These are phyloP conservation scores for Sorghum bicolor DNA, from an alignment of 176 grass and related monocot species.

Conservation along the genomic window DNA sequence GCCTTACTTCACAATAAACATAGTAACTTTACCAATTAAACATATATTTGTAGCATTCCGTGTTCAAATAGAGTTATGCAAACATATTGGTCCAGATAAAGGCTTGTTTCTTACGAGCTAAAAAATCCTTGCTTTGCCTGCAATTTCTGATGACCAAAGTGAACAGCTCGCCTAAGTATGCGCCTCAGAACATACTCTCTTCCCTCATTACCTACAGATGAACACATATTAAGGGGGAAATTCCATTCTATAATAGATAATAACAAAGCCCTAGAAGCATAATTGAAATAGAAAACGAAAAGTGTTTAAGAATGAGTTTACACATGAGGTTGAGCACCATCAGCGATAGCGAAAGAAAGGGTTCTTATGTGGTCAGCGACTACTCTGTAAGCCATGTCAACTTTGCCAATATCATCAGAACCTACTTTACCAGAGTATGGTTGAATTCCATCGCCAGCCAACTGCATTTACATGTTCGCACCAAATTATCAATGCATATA, in stretches of 20 bases:
- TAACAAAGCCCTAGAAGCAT: neutral
- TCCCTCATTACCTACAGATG: slow-evolving; percentile 76
- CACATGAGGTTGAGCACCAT: slow-evolving; percentile 85
- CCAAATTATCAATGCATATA: slow-evolving; percentile 28
- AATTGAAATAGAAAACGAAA: slow-evolving; percentile 12
- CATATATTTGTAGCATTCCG: neutral
- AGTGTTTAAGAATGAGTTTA: neutral
- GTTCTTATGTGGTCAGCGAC: slow-evolving; percentile 97
- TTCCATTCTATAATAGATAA: slow-evolving; percentile 6
- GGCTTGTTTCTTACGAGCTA: slow-evolving; percentile 59
- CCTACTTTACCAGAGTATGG: slow-evolving; percentile 74
- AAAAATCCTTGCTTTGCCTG: slow-evolving; percentile 79
- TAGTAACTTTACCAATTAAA: neutral
- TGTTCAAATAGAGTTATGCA: neutral
- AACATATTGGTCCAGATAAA: neutral
- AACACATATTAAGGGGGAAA: neutral
- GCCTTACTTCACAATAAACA: neutral
- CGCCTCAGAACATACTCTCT: slow-evolving; percentile 95
- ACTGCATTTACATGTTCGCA: slow-evolving; percentile 31
- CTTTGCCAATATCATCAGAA: slow-evolving; percentile 72
- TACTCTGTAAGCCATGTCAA: slow-evolving; percentile 99
- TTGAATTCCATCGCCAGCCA: slow-evolving; percentile 53
- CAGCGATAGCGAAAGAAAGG: slow-evolving; percentile 83
- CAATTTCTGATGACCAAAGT: slow-evolving; percentile 83
- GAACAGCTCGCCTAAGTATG: slow-evolving; percentile 88